Base-by-base conservation (phyloP, 1,139 yeast species). In the Arxiozyma bovina region DNA sequence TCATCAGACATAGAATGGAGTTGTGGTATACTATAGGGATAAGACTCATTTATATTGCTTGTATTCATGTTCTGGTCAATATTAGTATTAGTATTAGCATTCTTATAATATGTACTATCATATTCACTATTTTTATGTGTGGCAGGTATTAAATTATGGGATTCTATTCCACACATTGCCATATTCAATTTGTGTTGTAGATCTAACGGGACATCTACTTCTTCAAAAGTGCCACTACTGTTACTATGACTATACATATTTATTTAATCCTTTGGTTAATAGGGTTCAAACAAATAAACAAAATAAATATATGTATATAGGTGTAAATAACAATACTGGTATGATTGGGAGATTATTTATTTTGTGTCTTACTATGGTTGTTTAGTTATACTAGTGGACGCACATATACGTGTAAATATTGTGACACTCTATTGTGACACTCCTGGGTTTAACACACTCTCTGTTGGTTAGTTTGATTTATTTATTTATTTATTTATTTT, bases 181-280 rank as follows among this genome's bases (percentile, higher is more conserved):
- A 60, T 49, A 45, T 59, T 53, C 25, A 65, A 54, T 48, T 57
- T 60, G 46, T 60, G 53, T 50, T 63, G 66, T 52, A 66, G 43
- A 41, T 57, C 57, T 8, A 61, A 56, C n/a, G 70, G 70, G n/a
- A 66, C 55, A 53, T 66, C 68, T 8, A 65, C 54, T 47, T 62
- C 68, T 51, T 63, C 63, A 34, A 43, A 18, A 17, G 41, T 30
- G n/a, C 40, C 51, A 57, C 49, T 46, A 20, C 11, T 47, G 27
- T 21, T 38, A 27, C 40, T 38, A 34, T 46, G 49, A 21, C 42
- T 34, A 21, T 38, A 46, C 49, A 46, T 46, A 12, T 17, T 45
- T 15, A 2, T 25, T 20, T n/a, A 44, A 30, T n/a, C 21, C 11
- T 4, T 45, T 3, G 15, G 5, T 45, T 34, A 34, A 6, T 34